Evolutionary conservation across 495 filamentous ascomycete species (phyloP).

Genomic region (Hypoxylon intermedium): DNA sequence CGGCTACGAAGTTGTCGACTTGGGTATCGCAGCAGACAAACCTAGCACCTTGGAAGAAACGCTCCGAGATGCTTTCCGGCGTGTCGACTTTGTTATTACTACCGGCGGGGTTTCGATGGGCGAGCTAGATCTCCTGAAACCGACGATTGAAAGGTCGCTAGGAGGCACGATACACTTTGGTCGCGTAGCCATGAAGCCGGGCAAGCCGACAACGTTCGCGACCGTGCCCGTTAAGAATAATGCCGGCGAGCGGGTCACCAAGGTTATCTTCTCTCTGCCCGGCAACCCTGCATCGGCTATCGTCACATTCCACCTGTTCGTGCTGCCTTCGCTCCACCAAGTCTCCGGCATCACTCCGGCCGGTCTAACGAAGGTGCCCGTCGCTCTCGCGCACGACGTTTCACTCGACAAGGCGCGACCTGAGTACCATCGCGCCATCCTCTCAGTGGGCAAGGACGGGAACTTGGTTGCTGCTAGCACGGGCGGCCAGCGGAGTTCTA

Average conservation of each 20-base stretch:
- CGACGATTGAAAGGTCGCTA: slow-evolving; percentile 88
- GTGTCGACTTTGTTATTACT: slow-evolving; percentile 85
- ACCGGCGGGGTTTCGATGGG: slow-evolving; percentile 98
- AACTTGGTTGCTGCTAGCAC: slow-evolving; percentile 79
- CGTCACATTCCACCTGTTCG: slow-evolving; percentile 93
- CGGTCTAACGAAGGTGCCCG: slow-evolving; percentile 75
- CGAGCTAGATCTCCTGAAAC: slow-evolving; percentile 95
- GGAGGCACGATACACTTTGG: slow-evolving; percentile 97
- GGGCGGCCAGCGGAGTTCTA: slow-evolving; percentile 86
- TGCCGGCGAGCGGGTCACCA: slow-evolving; percentile 62
- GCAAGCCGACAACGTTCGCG: slow-evolving; percentile 96
- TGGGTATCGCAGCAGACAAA: slow-evolving; percentile 87
- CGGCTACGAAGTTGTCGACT: slow-evolving; percentile 80
- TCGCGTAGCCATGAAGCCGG: slow-evolving; percentile 95
- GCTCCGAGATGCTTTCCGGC: slow-evolving; percentile 74
- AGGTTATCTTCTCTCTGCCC: slow-evolving; percentile 87
- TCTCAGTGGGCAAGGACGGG: slow-evolving; percentile 65
- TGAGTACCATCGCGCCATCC: slow-evolving; percentile 86
- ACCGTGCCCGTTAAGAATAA: slow-evolving; percentile 75
- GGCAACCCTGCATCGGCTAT: slow-evolving; percentile 94
- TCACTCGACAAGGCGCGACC: slow-evolving; percentile 73
- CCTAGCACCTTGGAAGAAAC: slow-evolving; percentile 76
- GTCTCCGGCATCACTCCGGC: slow-evolving; percentile 64
- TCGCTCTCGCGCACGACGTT: slow-evolving; percentile 75
- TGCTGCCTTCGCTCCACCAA: slow-evolving; percentile 84